Base-by-base conservation (phyloP, 495 filamentous ascomycete genomes). In the Trichodelitschia bisporula region DNA sequence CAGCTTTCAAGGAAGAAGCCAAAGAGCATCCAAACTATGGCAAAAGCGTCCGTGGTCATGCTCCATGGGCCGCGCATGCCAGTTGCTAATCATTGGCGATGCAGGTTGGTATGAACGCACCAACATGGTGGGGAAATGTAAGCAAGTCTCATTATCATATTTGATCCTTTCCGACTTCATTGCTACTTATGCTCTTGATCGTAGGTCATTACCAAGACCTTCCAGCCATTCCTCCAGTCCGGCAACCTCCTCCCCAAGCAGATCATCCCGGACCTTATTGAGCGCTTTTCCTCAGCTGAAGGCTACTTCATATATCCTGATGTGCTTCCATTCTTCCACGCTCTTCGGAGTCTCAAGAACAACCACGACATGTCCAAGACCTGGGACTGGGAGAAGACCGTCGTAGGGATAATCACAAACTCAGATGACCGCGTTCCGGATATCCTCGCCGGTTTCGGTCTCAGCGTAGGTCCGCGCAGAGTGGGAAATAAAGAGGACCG, bases 351-450 rank as follows among this genome's bases (percentile, higher is more conserved):
- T 19, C 33, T 28, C 36, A 16, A 44, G 32, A 18, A 13, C 8
- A 6, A 29, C n/a, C n/a, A n/a, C n/a, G n/a, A n/a, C n/a, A n/a
- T n/a, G n/a, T n/a, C n/a, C n/a, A n/a, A n/a, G n/a, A n/a, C n/a
- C 10, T 53, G 48, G 50, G 51, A 28, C 13, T 53, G 49, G 35
- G 36, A 44, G 8, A 33, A 40, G 3, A 45, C 71, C 2, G 38
- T 69, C 5, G 40, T 76, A 0, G 77, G 77, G 3, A 54, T 82
- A 11, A 53, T 83, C 29, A 74, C 72, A 14, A 86, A 84, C 45
- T 80, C 76, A 1, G 77, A 86, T 42, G 66, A 73, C 40, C 60
- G 77, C 0, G 63, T 80, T 1, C 56, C 62, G 4, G 43, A 44
- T 9, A 59, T 83, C 6, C 43, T 84, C 8, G 47, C 56, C 12